Base-by-base conservation (phyloP, 192 early-diverging fungal genomes). In the Coemansia sp. region DNA sequence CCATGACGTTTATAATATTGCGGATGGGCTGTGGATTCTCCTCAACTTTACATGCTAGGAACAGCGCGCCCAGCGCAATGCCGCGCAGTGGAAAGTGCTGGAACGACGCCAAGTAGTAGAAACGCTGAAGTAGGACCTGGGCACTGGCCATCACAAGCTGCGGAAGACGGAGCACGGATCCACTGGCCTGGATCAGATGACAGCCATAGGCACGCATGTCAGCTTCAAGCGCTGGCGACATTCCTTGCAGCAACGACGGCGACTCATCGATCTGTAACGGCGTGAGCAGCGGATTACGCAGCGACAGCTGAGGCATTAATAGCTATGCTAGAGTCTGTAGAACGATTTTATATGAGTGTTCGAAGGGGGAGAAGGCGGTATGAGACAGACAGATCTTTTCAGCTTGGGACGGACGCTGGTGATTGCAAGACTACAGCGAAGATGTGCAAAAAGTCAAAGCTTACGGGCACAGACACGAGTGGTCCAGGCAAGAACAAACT, bases 81-180 rank as follows among this genome's bases (percentile, higher is more conserved):
- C 87, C 87, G 3, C 73, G 73, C 52, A 95, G 67, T 6, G 86
- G 74, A 71, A 90, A 90, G 31, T 89, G 69, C 49, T 82, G 85
- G n/a, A 94, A 68, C 1, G 91, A 86, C 0, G 91, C 87, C 38
- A 91, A 63, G 55, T 85, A 93, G 74, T 89, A 99, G 87, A 97
- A 97, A 0, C 96, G 89, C 54, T 96, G 92, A 28, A 98, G 88
- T 38, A 99, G 78, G 1, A 95, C 89, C 71, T 98, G 95, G 2
- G 95, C 94, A 38, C 93, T 96, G n/a, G 95, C 94, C 85, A 95
- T 92, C 1, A 93, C 89, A 10, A 90, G 88, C 55, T 99, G 97
- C 7, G 96, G 94, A 19, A 95, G 94, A 70, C 66, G 49, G 14
- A 81, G 74, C 0, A 97, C 72, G 22, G 94, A 91, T 9, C 94